A percentile compares a stretch with the other conserved stretches of the same genome.
Evolutionary conservation across 805 yeast genomes (phyloP).

Genomic region (Candida nitratophila): DNA sequence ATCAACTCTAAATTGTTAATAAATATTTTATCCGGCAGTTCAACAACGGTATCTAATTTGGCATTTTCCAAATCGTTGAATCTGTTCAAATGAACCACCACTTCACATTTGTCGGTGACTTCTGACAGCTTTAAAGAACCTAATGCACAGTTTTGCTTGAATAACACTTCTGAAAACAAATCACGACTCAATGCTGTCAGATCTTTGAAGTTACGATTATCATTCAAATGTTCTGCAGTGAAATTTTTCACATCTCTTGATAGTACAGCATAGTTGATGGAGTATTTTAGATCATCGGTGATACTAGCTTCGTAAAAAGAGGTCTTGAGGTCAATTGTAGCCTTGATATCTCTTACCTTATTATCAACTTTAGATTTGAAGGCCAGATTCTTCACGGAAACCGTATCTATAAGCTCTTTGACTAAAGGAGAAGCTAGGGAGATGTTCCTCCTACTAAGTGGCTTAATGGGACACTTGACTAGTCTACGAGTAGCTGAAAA

Average conservation of each 20-base stretch:
- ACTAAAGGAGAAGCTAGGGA: not conserved
- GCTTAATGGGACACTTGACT: not conserved
- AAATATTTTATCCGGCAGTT: slow-evolving; percentile 13
- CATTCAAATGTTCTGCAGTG: slow-evolving; percentile 8
- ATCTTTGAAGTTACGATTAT: slow-evolving; percentile 32
- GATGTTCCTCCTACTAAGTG: not conserved
- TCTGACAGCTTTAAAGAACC: not conserved
- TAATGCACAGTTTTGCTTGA: slow-evolving; percentile 1
- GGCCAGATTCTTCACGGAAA: slow-evolving; percentile 44
- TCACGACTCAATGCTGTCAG: slow-evolving; percentile 29
- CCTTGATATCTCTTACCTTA: slow-evolving; percentile 4
- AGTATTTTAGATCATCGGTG: slow-evolving; percentile 72
- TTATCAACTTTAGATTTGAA: slow-evolving; percentile 10
- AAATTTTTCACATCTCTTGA: slow-evolving; percentile 53
- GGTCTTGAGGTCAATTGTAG: slow-evolving; percentile 52
- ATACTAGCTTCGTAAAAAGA: slow-evolving; percentile 68
- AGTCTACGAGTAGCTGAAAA: not conserved
- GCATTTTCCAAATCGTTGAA: not conserved
- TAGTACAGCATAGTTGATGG: slow-evolving; percentile 84
- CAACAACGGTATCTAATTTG: not conserved
- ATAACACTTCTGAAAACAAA: slow-evolving; percentile 13
- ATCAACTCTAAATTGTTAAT: slow-evolving; percentile 51
- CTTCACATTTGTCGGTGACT: slow-evolving; percentile 1
- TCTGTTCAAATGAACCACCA: slow-evolving; percentile 7
- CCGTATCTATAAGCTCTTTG: slow-evolving; percentile 24